Evolutionary conservation across 805 yeast genomes (phyloP), one percentile per base, ranked within the genome.

Genomic region (Wickerhamomyces alni): DNA sequence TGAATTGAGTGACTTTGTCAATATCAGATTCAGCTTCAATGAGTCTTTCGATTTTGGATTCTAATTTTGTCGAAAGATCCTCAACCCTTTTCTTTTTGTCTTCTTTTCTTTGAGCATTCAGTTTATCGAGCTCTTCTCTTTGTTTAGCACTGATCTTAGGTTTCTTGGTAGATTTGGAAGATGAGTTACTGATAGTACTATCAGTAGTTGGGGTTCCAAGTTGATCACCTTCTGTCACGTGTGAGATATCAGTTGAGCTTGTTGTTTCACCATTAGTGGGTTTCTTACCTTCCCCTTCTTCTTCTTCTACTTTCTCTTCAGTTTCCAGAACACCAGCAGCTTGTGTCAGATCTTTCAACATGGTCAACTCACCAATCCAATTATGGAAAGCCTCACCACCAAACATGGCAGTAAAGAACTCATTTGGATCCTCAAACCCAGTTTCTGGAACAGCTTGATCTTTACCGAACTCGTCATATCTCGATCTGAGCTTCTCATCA

Each of bases 391-490:
- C 78, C 43, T 81, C 88, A 39, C 94, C 94, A 41, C 94, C 94
- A 60, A 85, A 93, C 28, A 93, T 85, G 57, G 72, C 71, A 22
- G 82, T 74, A 62, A 93, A 87, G 54, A 87, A 82, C 57, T 89
- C 96, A 38, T 75, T 68, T 0, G 97, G 95, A 58, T 93, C 98
- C 41, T 80, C 86, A 42, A 81, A 84, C 9, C 87, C 89, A 19
- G 72, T 73, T 8, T 73, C 79, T 2, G 87, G 87, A 29, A 74
- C 70, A 2, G 84, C 85, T 47, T 75, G 72, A 12, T 80, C 84
- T 53, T 87, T 84, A 35, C 99, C 99, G 47, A 77, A 74, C 58
- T 82, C 78, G 54, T 93, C 98, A 58, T 93, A 93, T 12, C 77
- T 68, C 18, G 70, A 67, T 44, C 97, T 75, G 38, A 83, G 63